These are phyloP conservation scores for Leccinum pseudoinsigne DNA, from an alignment of 1,284 basidiomycete species.

Conservation along the genomic window DNA sequence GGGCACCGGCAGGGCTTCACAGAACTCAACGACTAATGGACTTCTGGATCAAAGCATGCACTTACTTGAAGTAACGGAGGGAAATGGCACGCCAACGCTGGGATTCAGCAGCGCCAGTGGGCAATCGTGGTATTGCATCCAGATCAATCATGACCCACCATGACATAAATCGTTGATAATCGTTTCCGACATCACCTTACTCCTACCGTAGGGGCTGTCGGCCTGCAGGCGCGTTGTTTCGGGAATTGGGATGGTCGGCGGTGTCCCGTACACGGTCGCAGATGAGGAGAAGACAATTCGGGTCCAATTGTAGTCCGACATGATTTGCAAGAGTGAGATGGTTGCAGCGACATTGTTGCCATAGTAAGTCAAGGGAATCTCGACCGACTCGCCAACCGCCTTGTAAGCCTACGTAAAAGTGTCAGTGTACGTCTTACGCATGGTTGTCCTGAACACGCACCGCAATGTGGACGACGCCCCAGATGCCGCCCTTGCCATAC, in stretches of 20 bases:
- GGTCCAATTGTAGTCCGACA: slow-evolving; percentile 82
- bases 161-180: slow-evolving; percentile 90
- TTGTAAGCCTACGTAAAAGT: slow-evolving; percentile 77
- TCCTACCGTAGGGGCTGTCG: slow-evolving; percentile 93
- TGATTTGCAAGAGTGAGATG: slow-evolving; percentile 78
- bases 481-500: slow-evolving; percentile 92
- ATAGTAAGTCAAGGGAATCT: slow-evolving; percentile 93
- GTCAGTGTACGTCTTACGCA: background rate
- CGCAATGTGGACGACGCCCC: slow-evolving; percentile 96
- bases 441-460: slow-evolving; percentile 44
- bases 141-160: slow-evolving; percentile 44
- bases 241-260: slow-evolving; percentile 90
- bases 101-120: slow-evolving; percentile 54
- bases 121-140: slow-evolving; percentile 11
- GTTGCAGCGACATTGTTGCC: slow-evolving; percentile 89
- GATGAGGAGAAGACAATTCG: slow-evolving; percentile 97
- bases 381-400: slow-evolving; percentile 96
- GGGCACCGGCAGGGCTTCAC: slow-evolving; percentile 89
- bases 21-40: slow-evolving; percentile 4
- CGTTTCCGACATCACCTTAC: slow-evolving; percentile 93
- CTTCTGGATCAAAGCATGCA: background rate
- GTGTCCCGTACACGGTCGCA: slow-evolving; percentile 98
- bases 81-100: slow-evolving; percentile 79
- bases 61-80: slow-evolving; percentile 96
- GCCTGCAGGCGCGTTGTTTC: slow-evolving; percentile 89